Evolutionary conservation across 805 yeast genomes (phyloP).

Genomic region (Barnettozyma botsteinii): DNA sequence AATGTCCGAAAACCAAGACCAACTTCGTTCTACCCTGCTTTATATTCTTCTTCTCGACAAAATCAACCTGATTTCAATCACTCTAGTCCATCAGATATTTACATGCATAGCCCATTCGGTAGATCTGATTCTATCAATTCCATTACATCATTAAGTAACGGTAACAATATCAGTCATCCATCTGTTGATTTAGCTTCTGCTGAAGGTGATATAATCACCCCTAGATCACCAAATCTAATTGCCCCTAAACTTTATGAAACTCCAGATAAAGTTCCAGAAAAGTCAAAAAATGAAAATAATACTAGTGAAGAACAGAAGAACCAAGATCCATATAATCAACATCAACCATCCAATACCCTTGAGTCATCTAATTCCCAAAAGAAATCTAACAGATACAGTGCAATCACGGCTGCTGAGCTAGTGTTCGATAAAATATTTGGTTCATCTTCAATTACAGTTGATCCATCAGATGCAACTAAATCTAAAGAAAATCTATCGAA

Average conservation of each 20-base stretch:
- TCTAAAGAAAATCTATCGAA: slow-evolving; percentile 6
- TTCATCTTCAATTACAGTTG: slow-evolving; percentile 5
- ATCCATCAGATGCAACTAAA: background rate
- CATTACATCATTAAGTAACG: slow-evolving; percentile 28
- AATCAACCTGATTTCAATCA: slow-evolving; percentile 14
- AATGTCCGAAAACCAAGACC: slow-evolving; percentile 66
- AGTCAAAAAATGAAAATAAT: slow-evolving; percentile 10
- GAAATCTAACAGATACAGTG: slow-evolving; percentile 25
- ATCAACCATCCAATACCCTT: background rate
- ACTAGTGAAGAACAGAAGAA: slow-evolving; percentile 10
- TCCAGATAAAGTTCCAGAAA: slow-evolving; percentile 3
- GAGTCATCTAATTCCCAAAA: slow-evolving; percentile 3
- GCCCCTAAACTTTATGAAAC: slow-evolving; percentile 5
- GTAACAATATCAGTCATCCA: slow-evolving; percentile 28
- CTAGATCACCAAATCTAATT: slow-evolving; percentile 23
- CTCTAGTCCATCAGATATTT: background rate
- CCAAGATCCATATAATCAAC: background rate
- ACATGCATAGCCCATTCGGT: slow-evolving; percentile 17
- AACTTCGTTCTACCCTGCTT: slow-evolving; percentile 75
- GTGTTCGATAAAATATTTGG: slow-evolving; percentile 27
- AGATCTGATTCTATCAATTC: slow-evolving; percentile 39
- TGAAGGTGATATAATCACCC: slow-evolving; percentile 33
- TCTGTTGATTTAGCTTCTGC: slow-evolving; percentile 30
- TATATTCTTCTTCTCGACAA: slow-evolving; percentile 23
- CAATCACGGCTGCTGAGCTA: slow-evolving; percentile 25